phyloP scores from a whole-genome alignment of 371 early-diverging fungal species.

The Apophysomyces elegans region DNA sequence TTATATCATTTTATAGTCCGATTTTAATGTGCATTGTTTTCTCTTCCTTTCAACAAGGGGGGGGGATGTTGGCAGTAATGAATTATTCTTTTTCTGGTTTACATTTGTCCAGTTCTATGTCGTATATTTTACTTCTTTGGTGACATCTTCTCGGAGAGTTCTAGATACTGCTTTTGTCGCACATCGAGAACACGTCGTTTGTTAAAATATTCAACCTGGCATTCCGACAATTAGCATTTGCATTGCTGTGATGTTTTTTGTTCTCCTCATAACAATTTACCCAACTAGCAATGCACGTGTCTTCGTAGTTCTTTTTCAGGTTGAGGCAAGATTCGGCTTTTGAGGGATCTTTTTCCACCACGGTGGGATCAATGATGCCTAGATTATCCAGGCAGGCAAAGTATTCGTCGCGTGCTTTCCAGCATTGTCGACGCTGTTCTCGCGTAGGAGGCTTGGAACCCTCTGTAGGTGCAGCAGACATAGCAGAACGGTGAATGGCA shows the following conservation, averaged over 20 bases:
- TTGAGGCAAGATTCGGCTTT: constrained; percentile 44
- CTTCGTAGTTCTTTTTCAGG: constrained; percentile 49
- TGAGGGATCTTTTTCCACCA: constrained; percentile 53
- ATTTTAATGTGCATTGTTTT: too few species aligned
- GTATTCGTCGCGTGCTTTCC: constrained; percentile 60
- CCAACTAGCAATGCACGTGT: constrained; percentile 58
- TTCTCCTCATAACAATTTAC: constrained; percentile 22
- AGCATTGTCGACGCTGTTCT: constrained; percentile 59
- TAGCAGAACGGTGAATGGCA: neutral
- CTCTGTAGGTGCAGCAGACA: constrained; percentile 16
- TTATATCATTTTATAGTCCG: too few species aligned
- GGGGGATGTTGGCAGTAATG: neutral
- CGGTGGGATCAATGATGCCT: constrained; percentile 51
- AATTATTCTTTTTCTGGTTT: neutral
- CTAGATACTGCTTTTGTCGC: constrained; percentile 51
- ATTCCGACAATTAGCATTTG: neutral
- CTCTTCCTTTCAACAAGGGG: too few species aligned
- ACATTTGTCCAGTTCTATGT: neutral
- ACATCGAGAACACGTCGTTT: constrained; percentile 54
- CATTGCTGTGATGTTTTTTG: neutral
- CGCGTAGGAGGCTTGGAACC: constrained; percentile 55
- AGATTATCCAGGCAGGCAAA: constrained; percentile 57
- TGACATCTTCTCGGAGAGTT: constrained; percentile 45
- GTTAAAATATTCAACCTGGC: constrained; percentile 56
- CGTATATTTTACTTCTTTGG: constrained; percentile 25